Evolutionary conservation across 805 yeast species (phyloP), one percentile per base, ranked within the genome.

Genomic region (Clavispora santaluciae): DNA sequence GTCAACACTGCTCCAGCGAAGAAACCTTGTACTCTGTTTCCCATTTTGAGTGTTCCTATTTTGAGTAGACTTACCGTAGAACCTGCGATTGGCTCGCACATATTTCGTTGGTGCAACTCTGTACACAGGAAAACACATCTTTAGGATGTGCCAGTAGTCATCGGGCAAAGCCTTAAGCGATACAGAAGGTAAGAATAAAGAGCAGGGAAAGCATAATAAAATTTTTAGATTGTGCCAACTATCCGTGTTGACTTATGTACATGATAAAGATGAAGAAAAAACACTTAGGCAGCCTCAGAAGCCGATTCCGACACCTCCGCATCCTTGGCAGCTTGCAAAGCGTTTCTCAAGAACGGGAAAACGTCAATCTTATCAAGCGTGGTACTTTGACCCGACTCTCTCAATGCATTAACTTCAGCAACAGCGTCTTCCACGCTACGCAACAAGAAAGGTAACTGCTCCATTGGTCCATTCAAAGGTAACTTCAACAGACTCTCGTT

Each of bases 1-100:
- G 86, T 75, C 38, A 80, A 60, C n/a, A 81, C 65, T 2, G 79
- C 79, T 9, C 82, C 82, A 44, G 70, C 66, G 21, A 68, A 54
- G 39, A 73, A 68, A 12, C 75, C 75, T 41, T 63, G 67, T 28
- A 69, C 63, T 56, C 73, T 61, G 36, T 72, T 72, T 38, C 68
- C 70, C 70, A 67, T 66, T 13, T 2, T 51, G 30, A 24, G 12
- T 23, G 17, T 11, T 15, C 22, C 17, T 15, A 11, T 20, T 16
- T 23, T 11, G 10, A 15, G 18, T 22, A 5, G 38, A 35, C 13
- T 16, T 35, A n/a, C n/a, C n/a, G 4, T 5, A 7, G 20, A 8
- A 16, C 7, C 31, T 28, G 9, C 20, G 16, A 15, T 15, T 5
- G 20, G 31, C 31, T 28, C 31, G 31, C 31, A 16, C 4, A n/a